These are phyloP conservation scores for Candida xiaguanensis DNA, from an alignment of 805 yeast species.

Conservation along the genomic window DNA sequence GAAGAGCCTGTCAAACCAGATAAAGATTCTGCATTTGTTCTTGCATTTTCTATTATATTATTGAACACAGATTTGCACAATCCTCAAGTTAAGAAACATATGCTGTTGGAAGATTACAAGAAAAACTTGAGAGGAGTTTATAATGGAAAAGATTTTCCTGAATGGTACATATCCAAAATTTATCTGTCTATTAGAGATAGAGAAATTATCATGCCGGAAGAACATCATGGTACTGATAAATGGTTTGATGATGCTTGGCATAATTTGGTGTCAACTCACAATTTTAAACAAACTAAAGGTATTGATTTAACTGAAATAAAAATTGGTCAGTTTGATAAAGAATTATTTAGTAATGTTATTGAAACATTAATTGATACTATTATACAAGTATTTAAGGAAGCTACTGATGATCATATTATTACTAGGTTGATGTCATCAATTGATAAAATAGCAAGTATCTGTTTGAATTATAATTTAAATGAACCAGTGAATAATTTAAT, in stretches of 20 bases:
- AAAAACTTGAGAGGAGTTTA: conserved; percentile 78
- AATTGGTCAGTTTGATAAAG: conserved; percentile 61
- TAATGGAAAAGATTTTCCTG: conserved; percentile 73
- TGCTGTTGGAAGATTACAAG: conserved; percentile 82
- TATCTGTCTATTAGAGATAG: conserved; percentile 75
- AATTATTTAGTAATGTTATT: conserved; percentile 63
- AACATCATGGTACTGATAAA: conserved; percentile 87
- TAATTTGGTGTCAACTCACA: conserved; percentile 54
- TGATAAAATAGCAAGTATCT: conserved; percentile 79
- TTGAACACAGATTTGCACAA: conserved; percentile 91
- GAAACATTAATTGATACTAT: conserved; percentile 67
- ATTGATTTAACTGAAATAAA: conserved; percentile 4
- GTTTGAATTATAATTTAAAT: conserved; percentile 57
- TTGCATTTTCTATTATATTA: conserved; percentile 90
- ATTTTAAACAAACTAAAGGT: conserved; percentile 23
- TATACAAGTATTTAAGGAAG: conserved; percentile 76
- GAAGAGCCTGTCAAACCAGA: conserved; percentile 58
- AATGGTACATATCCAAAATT: conserved; percentile 79
- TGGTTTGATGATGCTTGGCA: conserved; percentile 91
- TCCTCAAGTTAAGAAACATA: conserved; percentile 87
- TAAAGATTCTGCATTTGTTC: conserved; percentile 81
- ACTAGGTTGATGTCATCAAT: conserved; percentile 83
- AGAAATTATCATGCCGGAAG: conserved; percentile 97
- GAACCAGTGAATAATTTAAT: conserved; percentile 63
- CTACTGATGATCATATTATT: conserved; percentile 85